Evolutionary conservation across 345 rosid genomes (phyloP).

Genomic region (Xanthoceras sorbifolium): DNA sequence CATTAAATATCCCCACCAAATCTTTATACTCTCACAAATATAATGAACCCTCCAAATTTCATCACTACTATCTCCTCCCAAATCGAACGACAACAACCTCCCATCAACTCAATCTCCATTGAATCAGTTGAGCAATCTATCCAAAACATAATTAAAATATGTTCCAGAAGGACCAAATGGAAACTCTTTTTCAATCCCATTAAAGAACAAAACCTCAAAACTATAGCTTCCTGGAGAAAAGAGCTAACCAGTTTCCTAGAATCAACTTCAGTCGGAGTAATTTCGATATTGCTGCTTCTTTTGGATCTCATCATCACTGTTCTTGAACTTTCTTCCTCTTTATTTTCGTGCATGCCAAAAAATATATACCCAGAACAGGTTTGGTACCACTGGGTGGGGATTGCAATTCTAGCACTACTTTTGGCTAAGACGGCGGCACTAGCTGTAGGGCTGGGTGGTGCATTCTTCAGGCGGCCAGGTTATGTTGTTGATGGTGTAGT

Average conservation of each 20-base stretch:
- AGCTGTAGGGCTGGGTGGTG: conserved; percentile 39
- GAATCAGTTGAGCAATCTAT: conserved; percentile 47
- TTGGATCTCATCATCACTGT: conserved; percentile 52
- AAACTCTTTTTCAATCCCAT: conserved; percentile 27
- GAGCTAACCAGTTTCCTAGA: conserved; percentile 42
- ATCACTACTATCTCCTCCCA: background rate
- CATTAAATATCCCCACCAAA: background rate
- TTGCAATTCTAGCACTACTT: conserved; percentile 51
- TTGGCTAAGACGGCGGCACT: conserved; percentile 45
- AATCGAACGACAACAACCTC: background rate
- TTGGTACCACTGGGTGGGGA: conserved; percentile 72
- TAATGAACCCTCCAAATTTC: conserved; percentile 4
- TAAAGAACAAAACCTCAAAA: background rate
- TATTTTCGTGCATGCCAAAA: conserved; percentile 35
- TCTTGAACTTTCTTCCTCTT: conserved; percentile 61
- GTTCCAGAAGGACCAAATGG: conserved; percentile 59
- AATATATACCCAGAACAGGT: background rate
- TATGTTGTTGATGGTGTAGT: conserved; percentile 57
- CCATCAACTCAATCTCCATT: conserved; percentile 27
- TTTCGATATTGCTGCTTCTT: conserved; percentile 51
- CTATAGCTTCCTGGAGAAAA: conserved; percentile 48
- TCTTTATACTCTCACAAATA: no score
- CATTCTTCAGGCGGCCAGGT: conserved; percentile 51
- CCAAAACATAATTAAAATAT: conserved; percentile 45
- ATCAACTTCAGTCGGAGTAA: conserved; percentile 39